A percentile compares a stretch with the other conserved stretches of the same genome.
phyloP scores from a whole-genome alignment of 371 early-diverging fungal genomes.

The Coemansia sp. region DNA sequence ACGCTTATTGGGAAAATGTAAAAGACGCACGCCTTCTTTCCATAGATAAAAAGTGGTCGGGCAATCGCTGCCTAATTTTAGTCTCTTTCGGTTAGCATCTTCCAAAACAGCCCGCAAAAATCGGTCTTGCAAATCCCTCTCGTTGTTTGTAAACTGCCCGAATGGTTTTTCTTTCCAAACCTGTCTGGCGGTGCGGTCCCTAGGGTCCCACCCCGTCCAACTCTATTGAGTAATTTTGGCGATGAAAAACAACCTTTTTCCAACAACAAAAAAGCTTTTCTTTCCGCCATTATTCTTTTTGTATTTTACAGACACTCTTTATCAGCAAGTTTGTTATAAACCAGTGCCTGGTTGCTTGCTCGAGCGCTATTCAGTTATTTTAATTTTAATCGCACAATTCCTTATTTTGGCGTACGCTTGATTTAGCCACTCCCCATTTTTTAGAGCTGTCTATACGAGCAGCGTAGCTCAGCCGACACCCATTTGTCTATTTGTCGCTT shows the following conservation, averaged over 20 bases:
- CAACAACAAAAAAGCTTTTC: not conserved
- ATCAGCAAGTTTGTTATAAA: not conserved
- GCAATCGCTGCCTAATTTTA: conserved; percentile 27
- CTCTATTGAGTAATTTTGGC: not conserved
- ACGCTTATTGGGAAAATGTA: not conserved
- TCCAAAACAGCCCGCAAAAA: not conserved
- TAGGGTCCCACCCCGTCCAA: not conserved
- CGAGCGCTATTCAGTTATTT: not conserved
- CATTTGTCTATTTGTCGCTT: conserved; percentile 1
- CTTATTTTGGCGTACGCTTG: not conserved
- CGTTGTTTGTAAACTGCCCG: not conserved
- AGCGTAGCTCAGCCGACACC: not conserved
- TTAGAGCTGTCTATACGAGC: not conserved
- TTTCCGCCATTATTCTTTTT: not conserved
- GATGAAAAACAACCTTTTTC: not conserved
- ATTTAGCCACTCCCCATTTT: conserved; percentile 1
- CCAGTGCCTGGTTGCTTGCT: not conserved
- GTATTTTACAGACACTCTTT: not conserved
- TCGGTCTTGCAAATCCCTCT: not conserved
- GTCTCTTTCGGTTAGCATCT: not conserved
- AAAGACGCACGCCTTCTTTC: not conserved
- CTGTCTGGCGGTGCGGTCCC: not conserved
- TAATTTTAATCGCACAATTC: not conserved
- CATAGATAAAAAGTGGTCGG: not conserved
- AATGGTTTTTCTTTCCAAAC: not conserved